Evolutionary conservation across 768 basidiomycete genomes (phyloP).

Genomic region (Boletus rubroflammeus): DNA sequence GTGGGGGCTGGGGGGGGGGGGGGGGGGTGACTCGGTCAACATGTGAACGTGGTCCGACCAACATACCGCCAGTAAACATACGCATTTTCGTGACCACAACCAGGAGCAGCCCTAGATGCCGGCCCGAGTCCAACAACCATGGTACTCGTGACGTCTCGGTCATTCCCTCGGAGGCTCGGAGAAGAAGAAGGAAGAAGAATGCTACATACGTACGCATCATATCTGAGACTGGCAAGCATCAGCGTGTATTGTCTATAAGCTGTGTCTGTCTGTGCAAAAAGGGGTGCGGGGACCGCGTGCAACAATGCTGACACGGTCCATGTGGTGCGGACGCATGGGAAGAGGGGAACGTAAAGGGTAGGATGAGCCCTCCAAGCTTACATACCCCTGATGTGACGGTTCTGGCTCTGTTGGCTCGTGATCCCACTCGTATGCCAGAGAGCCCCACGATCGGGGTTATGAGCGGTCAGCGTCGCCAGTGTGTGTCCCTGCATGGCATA

Average conservation of each 20-base stretch:
- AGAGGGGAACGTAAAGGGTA: constrained; percentile 8
- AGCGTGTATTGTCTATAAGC: constrained; percentile 5
- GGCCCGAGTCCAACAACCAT: background rate
- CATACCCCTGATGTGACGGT: constrained; percentile 3
- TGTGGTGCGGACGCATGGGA: constrained; percentile 14
- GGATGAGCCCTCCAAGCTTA: background rate
- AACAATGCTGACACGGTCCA: constrained; percentile 3
- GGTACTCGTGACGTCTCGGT: background rate
- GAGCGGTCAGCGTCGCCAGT: background rate
- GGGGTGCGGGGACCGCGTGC: constrained; percentile 8
- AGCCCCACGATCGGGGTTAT: background rate
- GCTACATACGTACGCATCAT: constrained; percentile 8
- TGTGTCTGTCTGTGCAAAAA: background rate
- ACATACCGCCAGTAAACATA: background rate
- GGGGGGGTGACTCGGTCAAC: background rate
- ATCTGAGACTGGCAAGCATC: background rate
- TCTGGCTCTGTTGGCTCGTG: background rate
- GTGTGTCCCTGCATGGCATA: background rate
- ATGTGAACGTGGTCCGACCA: background rate
- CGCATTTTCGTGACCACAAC: background rate
- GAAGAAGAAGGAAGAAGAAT: constrained; percentile 2
- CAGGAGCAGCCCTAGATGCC: background rate
- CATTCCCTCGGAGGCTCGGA: constrained; percentile 23
- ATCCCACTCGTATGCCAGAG: background rate
- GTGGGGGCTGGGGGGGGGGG: too few relatives aligned